Percentiles rank a stretch among this genome's conserved stretches.
Evolutionary conservation across 345 rosid genomes (phyloP).

Genomic region (Eucalyptus caleyi): DNA sequence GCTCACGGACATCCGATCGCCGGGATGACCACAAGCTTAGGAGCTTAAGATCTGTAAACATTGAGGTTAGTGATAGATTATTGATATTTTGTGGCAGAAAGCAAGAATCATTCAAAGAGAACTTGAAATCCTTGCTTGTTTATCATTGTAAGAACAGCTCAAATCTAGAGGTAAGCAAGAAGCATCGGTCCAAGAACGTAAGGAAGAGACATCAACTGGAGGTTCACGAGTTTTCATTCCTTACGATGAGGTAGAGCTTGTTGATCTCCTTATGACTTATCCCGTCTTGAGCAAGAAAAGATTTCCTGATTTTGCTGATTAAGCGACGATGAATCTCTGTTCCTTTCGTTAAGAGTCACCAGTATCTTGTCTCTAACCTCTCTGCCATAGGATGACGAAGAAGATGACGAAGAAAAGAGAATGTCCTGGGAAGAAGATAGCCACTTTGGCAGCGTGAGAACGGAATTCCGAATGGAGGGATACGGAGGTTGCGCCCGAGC

Average conservation of each 20-base stretch:
- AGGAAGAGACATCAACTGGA: background rate
- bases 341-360: background rate
- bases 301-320: background rate
- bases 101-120: background rate
- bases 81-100: background rate
- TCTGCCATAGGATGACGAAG: constrained; percentile 7
- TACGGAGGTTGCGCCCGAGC: background rate
- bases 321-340: background rate
- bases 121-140: background rate
- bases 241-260: background rate
- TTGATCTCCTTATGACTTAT: background rate
- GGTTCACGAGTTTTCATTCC: background rate
- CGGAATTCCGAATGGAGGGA: background rate
- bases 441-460: background rate
- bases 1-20: background rate
- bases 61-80: background rate
- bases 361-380: background rate
- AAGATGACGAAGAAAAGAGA: constrained; percentile 7
- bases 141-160: background rate
- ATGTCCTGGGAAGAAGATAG: background rate
- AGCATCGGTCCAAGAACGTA: background rate
- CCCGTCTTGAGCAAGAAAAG: background rate
- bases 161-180: constrained; percentile 1
- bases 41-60: background rate
- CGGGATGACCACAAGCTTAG: background rate